Evolutionary conservation across 805 yeast species (phyloP), one percentile per base, ranked within the genome.

Genomic region (Alloascoidea hylecoeti): DNA sequence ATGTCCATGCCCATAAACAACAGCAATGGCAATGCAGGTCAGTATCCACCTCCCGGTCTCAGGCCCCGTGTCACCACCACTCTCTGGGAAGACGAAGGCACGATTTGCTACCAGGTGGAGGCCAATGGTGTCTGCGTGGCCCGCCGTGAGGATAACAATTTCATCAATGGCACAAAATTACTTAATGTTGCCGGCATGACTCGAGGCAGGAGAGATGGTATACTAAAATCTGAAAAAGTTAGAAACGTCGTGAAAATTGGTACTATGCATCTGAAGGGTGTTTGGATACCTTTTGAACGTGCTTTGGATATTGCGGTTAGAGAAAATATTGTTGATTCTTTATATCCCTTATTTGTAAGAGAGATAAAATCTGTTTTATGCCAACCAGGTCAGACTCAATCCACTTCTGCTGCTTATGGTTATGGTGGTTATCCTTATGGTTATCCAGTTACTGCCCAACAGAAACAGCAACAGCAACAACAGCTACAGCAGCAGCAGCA

Each of bases 61-160:
- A 64, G 68, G 50, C 75, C 76, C 17, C 52, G 74, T 37, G 83
- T 82, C 38, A 78, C 86, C 36, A 80, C 92, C 13, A 79, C 92
- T 14, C 70, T 78, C 68, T 83, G 94, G 94, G 92, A 82, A 54
- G 94, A 82, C 52, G 94, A 83, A 48, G 76, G 78, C 49, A 83
- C 94, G 1, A 57, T 82, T 34, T 82, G 94, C 52, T 82, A 80
- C 57, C 94, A 81, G 56, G 89, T 83, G 18, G 89, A 80, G 48
- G 84, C 83, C 39, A 75, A 78, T 44, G 81, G 83, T 42, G 81
- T 82, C 18, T 66, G 78, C 12, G 89, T 83, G 16, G 86, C 84
- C 15, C 67, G 94, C 43, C 68, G 94, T 46, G 88, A 84, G n/a
- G 94, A 83, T 53, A 79, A 80, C 54, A 78, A 82, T 53, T 79